Evolutionary conservation across 441 rosid species (phyloP), one percentile per base, ranked within the genome.

Genomic region (Theobroma grandiflorum): DNA sequence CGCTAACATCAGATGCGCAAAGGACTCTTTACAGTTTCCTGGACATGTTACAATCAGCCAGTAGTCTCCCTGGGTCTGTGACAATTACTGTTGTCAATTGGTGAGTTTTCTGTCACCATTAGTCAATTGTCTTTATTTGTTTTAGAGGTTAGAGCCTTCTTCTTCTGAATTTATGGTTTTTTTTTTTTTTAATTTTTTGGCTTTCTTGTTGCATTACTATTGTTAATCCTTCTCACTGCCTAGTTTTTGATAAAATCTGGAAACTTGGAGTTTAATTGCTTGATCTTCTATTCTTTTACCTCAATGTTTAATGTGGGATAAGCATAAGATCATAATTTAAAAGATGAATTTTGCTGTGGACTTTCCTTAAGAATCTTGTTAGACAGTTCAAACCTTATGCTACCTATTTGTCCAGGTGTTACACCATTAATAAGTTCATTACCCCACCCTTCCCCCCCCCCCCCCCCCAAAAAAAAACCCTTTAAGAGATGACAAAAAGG

Each of bases 1-100:
- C 84, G 35, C 95, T 94, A 72, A 89, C 83, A 81, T 88, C 92
- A 85, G 97, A 97, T 84, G 98, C 97, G 68, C 91, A 87, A 84
- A 88, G 86, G 84, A 88, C 88, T 63, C 84, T 97, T 62, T 88
- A 75, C 77, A 82, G 84, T 84, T 82, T 95, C 62, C 76, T 94
- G 83, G 93, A 94, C 78, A 84, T 94, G 84, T 83, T 97, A 85
- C 88, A 79, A 84, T 85, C 95, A 55, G 88, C 95, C 72, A 75
- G 83, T 78, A 87, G 87, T 82, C 91, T 88, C 69, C 95, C 95
- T 69, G 97, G 98, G 78, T 83, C 90, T 81, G 75, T 95, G 88
- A 89, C 89, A 74, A 90, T 95, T 83, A 74, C 94, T 31, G 81
- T 91, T 84, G 84, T 97, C 73, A 89, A 88, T 90, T 90, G 99